Evolutionary conservation across 1,284 basidiomycete species (phyloP), one percentile per base, ranked within the genome.

Genomic region (Takashimella koratensis): DNA sequence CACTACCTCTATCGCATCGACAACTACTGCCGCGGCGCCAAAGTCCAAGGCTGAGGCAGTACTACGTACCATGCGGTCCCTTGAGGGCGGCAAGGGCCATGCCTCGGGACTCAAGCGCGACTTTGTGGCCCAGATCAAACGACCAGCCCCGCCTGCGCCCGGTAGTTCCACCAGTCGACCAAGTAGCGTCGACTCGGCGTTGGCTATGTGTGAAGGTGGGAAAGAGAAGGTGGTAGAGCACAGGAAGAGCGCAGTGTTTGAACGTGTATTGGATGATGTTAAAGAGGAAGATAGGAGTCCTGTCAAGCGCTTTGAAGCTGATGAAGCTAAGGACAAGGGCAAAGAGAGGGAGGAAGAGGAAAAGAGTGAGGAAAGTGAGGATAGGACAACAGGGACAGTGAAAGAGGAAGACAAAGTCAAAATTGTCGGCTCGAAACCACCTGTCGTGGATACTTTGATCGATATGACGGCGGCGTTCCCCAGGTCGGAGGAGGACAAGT

Each of bases 1-100:
- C 2, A 50, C 49, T 16, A 20, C 43, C 6, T 53, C 56, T 49
- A 36, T 36, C 13, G 50, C 26, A 2, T 51, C 47, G 2, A 51
- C 49, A 3, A 23, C 42, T n/a, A 41, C 46, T 40, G 26, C 50
- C 10, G 10, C 16, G 5, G 27, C 36, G 10, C 47, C 56, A 2
- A 43, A 59, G n/a, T 49, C 44, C 36, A 61, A 65, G 44, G 63
- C 67, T 51, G 66, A 69, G 25, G 68, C 67, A 1, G 54, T 69
- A 2, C 51, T 61, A 20, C 59, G 56, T 30, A 66, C 71, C 2
- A 66, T 71, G 68, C 59, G 59, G n/a, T 67, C 65, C 1, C 60
- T 71, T 21, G 69, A 70, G 53, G 69, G 69, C 21, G 54, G 50
- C 39, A 60, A 57, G 27, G 20, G 13, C 6, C n/a, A n/a, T n/a